These are phyloP conservation scores for Didymella exigua DNA, from an alignment of 2,329 filamentous ascomycete species.

Conservation along the genomic window DNA sequence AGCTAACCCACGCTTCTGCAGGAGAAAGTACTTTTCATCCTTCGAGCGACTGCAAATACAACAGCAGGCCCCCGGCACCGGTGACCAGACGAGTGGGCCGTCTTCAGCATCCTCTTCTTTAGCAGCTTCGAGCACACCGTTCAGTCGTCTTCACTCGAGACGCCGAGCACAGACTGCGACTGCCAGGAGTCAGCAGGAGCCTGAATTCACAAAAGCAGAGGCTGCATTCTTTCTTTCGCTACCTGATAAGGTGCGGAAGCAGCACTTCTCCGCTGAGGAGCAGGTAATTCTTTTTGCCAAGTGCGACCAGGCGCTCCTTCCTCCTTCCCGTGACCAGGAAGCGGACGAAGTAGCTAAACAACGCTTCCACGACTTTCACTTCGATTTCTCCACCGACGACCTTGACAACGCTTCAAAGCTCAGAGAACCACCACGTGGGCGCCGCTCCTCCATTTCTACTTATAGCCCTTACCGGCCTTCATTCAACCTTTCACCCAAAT, in stretches of 20 bases:
- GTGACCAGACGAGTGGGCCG: conserved; percentile 23
- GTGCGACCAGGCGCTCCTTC: conserved; percentile 27
- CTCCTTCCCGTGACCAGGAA: conserved; percentile 12
- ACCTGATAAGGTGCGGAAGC: conserved; percentile 73
- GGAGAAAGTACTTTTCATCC: conserved; percentile 73
- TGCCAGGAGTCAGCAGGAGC: conserved; percentile 23
- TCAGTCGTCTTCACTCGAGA: conserved; percentile 8
- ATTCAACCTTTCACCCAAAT: conserved; percentile 15
- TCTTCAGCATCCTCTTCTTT: conserved; percentile 32
- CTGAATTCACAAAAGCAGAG: conserved; percentile 59
- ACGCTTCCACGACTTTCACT: conserved; percentile 42
- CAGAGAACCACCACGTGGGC: conserved; percentile 25
- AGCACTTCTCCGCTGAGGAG: conserved; percentile 74
- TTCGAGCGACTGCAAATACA: conserved; percentile 72
- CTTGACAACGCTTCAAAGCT: conserved; percentile 7
- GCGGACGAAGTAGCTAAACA: conserved; percentile 28
- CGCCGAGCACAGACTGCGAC: conserved; percentile 5
- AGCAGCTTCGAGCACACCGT: conserved; percentile 21
- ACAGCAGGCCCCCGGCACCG: conserved; percentile 50
- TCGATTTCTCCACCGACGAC: conserved; percentile 31
- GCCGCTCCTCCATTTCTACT: conserved; percentile 26
- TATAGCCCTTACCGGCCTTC: conserved; percentile 27
- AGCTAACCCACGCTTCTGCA: conserved; percentile 39
- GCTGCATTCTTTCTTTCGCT: conserved; percentile 72
- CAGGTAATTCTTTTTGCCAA: conserved; percentile 62